Conservation (phyloP, 352 stramenopile species). For the Lagenidium sp. region DNA sequence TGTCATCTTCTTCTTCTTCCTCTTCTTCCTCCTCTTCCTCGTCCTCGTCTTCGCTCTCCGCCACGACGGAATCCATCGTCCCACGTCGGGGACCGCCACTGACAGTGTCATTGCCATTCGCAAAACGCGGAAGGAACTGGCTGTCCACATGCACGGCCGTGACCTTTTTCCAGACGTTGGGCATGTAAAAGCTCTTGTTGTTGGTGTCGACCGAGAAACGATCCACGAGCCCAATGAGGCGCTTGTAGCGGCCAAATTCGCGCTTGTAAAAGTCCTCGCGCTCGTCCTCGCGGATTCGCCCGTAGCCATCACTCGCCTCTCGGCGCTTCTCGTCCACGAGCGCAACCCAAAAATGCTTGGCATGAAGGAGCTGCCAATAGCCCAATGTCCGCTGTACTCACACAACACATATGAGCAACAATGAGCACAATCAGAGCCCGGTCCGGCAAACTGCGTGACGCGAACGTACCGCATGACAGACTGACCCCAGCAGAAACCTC, state of each 20-base stretch:
- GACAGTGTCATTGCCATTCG: neutral
- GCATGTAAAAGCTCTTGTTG: slow-evolving; percentile 20
- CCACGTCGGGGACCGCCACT: slow-evolving; percentile 23
- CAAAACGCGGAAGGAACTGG: slow-evolving; percentile 29
- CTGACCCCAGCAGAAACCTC: slow-evolving; percentile 66
- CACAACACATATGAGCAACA: neutral
- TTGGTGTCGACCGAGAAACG: slow-evolving; percentile 52
- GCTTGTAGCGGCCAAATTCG: slow-evolving; percentile 76
- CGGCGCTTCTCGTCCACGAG: slow-evolving; percentile 60
- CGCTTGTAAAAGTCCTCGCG: slow-evolving; percentile 38
- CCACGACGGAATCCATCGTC: slow-evolving; percentile 49
- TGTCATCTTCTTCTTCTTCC: slow-evolving; percentile 20
- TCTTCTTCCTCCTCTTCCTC: slow-evolving; percentile 1
- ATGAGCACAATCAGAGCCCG: too few relatives aligned
- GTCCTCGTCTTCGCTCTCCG: slow-evolving; percentile 35
- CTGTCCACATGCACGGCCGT: slow-evolving; percentile 27
- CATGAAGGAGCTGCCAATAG: slow-evolving; percentile 76
- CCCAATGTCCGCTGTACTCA: slow-evolving; percentile 43
- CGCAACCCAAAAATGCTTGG: slow-evolving; percentile 72
- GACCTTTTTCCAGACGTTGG: slow-evolving; percentile 66
- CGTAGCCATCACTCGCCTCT: slow-evolving; percentile 23
- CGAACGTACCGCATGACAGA: slow-evolving; percentile 71
- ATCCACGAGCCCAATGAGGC: slow-evolving; percentile 46
- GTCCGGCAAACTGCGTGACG: too few relatives aligned
- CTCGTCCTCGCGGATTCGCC: slow-evolving; percentile 30